Evolutionary conservation across 2,329 filamentous ascomycete species (phyloP).

Genomic region (Leptosphaerulina australis): DNA sequence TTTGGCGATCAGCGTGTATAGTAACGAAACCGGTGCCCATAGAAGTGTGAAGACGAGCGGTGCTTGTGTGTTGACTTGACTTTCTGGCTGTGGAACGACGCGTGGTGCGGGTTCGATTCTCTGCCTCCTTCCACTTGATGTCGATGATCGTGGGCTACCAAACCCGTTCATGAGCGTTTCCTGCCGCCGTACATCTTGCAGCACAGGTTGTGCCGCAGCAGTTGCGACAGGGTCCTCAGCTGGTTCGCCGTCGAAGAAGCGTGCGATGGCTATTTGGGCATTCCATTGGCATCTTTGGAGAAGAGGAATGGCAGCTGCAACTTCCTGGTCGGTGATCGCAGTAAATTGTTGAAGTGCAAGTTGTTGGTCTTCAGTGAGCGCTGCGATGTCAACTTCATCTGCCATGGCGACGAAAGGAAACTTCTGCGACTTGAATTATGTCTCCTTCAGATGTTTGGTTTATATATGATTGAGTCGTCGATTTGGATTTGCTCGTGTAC

Average conservation of each 20-base stretch:
- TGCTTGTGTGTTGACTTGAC: conserved; percentile 69
- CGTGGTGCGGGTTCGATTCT: conserved; percentile 75
- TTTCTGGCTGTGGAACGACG: conserved; percentile 76
- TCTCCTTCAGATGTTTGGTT: no score
- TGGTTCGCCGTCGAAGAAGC: conserved; percentile 96
- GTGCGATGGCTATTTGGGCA: conserved; percentile 92
- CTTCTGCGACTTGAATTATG: neutral
- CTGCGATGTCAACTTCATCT: conserved; percentile 62
- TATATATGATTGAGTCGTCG: no score
- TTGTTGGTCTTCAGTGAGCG: conserved; percentile 79
- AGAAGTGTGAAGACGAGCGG: conserved; percentile 78
- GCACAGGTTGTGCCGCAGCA: conserved; percentile 68
- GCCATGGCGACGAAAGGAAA: conserved; percentile 39
- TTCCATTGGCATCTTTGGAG: conserved; percentile 94
- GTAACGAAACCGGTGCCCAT: conserved; percentile 79
- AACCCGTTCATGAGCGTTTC: conserved; percentile 72
- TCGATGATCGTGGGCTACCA: conserved; percentile 37
- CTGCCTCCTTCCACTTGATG: conserved; percentile 36
- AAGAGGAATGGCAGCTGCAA: conserved; percentile 75
- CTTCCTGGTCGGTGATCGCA: conserved; percentile 82
- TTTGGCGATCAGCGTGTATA: conserved; percentile 73
- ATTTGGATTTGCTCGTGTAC: no score
- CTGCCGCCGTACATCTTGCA: conserved; percentile 66
- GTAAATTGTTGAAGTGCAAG: conserved; percentile 86
- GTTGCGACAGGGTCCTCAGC: conserved; percentile 75